phyloP scores from a whole-genome alignment of 352 stramenopile species.

The Phytopythium delawarense region DNA sequence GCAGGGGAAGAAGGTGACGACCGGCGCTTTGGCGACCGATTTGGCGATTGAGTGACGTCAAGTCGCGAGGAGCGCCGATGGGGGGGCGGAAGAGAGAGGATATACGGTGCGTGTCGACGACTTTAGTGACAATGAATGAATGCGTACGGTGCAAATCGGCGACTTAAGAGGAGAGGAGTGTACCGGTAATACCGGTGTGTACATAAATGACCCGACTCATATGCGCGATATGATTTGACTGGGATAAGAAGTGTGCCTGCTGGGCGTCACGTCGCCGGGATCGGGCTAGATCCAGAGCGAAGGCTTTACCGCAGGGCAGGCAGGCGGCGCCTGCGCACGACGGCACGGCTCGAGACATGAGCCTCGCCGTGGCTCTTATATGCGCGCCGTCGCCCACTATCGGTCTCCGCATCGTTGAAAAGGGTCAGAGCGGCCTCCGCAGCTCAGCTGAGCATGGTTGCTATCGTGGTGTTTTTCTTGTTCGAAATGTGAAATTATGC shows the following conservation, averaged over 20 bases:
- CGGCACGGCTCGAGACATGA: not conserved
- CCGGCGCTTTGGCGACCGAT: constrained; percentile 3
- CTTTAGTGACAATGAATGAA: not conserved
- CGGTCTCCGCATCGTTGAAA: not conserved
- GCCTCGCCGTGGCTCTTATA: not conserved
- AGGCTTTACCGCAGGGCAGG: not conserved
- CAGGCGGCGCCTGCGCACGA: too few species aligned
- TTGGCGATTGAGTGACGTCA: not conserved
- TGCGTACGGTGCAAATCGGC: not conserved
- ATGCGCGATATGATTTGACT: not conserved
- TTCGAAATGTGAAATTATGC: too few species aligned
- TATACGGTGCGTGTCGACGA: not conserved
- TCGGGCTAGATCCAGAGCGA: not conserved
- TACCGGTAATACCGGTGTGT: too few species aligned
- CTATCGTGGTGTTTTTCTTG: too few species aligned
- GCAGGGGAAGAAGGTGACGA: not conserved
- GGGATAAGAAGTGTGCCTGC: too few species aligned
- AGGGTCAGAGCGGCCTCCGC: too few species aligned
- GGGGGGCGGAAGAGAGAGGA: not conserved
- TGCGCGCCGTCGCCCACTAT: not conserved
- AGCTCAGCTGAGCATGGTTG: too few species aligned
- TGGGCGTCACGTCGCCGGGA: not conserved
- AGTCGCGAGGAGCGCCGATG: not conserved
- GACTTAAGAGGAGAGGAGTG: too few species aligned
- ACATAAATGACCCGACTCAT: not conserved